These are phyloP conservation scores for Amphicarpaea edgeworthii DNA, from an alignment of 306 rosid species.

Conservation along the genomic window DNA sequence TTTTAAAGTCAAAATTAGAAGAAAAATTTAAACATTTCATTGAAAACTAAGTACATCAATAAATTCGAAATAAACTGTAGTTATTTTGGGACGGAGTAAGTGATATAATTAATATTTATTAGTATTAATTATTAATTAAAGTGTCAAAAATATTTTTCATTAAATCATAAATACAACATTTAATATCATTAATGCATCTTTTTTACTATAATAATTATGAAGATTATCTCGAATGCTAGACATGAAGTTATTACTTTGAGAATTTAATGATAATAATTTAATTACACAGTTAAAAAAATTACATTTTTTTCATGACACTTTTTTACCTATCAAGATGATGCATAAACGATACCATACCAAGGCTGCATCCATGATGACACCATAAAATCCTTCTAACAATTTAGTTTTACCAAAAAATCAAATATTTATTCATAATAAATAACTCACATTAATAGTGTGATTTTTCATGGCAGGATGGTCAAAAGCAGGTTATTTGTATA, in stretches of 20 bases:
- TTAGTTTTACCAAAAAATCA: background rate
- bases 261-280: too few species aligned
- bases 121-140: too few species aligned
- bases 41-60: too few species aligned
- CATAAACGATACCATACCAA: background rate
- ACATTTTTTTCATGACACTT: background rate
- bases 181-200: background rate
- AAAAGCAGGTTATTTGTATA: constrained; percentile 63
- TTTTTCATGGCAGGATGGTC: constrained; percentile 59
- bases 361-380: background rate
- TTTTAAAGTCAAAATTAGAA: too few species aligned
- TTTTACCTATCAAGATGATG: background rate
- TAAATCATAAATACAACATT: background rate
- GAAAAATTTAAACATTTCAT: too few species aligned
- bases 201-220: too few species aligned
- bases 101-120: too few species aligned
- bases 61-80: too few species aligned
- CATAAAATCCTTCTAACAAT: background rate
- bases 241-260: background rate
- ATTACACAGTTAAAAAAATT: too few species aligned
- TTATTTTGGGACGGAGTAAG: too few species aligned
- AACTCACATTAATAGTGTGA: constrained; percentile 56
- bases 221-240: too few species aligned
- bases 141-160: too few species aligned
- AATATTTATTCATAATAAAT: background rate